Evolutionary conservation across 352 stramenopile species (phyloP).

Genomic region (Pythium periplocum): DNA sequence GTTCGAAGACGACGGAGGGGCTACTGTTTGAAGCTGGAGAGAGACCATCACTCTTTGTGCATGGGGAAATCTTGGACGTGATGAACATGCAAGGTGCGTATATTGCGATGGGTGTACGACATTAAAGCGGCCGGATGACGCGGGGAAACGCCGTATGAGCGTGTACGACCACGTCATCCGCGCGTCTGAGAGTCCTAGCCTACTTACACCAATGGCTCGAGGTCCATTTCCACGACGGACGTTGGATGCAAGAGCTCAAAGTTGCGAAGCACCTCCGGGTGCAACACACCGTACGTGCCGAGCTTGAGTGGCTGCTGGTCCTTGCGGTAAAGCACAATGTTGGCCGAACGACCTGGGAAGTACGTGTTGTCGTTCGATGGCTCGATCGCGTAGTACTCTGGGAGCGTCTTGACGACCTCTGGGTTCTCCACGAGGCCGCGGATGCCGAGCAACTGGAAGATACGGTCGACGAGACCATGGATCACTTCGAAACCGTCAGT

Average conservation of each 20-base stretch:
- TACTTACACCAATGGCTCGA: constrained; percentile 94
- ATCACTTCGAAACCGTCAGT: constrained; percentile 99
- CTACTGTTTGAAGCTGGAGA: no score
- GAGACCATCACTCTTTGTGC: no score
- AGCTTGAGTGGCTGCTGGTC: constrained; percentile 72
- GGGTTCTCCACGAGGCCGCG: constrained; percentile 63
- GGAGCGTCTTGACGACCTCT: constrained; percentile 49
- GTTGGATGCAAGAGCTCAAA: constrained; percentile 98
- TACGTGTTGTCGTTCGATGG: constrained; percentile 78
- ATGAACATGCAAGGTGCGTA: no score
- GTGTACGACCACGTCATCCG: no score
- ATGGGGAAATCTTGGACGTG: no score
- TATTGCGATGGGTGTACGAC: no score
- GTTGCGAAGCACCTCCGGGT: constrained; percentile 96
- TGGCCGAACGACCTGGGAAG: constrained; percentile 95
- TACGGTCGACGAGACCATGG: constrained; percentile 97
- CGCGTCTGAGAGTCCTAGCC: no score
- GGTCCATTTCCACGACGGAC: constrained; percentile 96
- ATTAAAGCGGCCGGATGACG: no score
- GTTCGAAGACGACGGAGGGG: no score
- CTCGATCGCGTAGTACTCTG: constrained; percentile 80
- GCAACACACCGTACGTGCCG: constrained; percentile 97
- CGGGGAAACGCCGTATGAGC: no score
- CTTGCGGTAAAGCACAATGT: constrained; percentile 89
- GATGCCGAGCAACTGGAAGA: constrained; percentile 98